Base-by-base conservation (phyloP, 2,329 filamentous ascomycete genomes). In the Sclerotinia sclerotiorum region DNA sequence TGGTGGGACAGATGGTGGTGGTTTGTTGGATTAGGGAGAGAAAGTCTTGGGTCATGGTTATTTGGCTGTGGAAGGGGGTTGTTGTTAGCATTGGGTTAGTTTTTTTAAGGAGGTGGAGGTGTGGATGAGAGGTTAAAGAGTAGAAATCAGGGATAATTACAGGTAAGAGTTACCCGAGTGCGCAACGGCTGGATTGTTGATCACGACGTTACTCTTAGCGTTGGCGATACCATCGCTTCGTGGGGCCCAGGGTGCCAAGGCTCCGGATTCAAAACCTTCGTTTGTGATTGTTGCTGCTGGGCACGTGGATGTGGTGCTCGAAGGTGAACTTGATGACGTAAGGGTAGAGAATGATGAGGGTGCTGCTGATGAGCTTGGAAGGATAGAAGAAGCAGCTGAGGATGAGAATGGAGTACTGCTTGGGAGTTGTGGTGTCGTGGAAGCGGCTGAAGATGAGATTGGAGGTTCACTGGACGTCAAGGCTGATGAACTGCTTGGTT, bases 231-330 rank as follows among this genome's bases (percentile, higher is more conserved):
- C 54, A 42, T 51, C 54, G 42, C 42, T 49, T 49, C 54, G 39
- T 42, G 64, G 54, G 15, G 64, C 55, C 64, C 64, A 67, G 21
- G 64, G 64, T 21, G 54, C 44, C 15, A 67, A 39, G 39, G 13
- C 29, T n/a, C 64, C 54, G 4, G 42, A 60, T 51, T 67, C 64
- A 5, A 67, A 67, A 15, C 54, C 64, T 61, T 55, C 64, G n/a
- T 67, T 67, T 6, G 64, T 52, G n/a, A 67, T 67, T n/a, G 54
- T 51, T 32, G 64, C 52, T 2, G 56, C 29, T 21, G 64, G 64
- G 19, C 64, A 67, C 17, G 21, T 67, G 44, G 64, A 61, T 35
- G 24, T 60, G 8, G 44, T 60, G 35, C 49, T 64, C 7, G 64
- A 67, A 24, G 29, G 51, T 7, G 64, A 60, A n/a, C 64, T 67